Percentiles rank a stretch among this genome's conserved stretches.
Evolutionary conservation across 495 filamentous ascomycete species (phyloP).

Genomic region (Neurospora intermedia): DNA sequence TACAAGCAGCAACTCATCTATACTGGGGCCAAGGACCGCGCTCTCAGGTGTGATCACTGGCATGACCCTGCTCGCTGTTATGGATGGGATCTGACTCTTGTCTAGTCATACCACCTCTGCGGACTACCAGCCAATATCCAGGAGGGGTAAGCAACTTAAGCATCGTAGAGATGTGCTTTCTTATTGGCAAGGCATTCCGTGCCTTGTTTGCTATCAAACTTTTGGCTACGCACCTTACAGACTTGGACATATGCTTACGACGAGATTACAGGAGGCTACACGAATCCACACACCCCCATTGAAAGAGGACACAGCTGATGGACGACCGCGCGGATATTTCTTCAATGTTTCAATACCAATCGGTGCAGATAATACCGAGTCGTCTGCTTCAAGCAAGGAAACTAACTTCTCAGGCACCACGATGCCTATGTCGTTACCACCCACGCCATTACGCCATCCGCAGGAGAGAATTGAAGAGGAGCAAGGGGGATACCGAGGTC

Average conservation of each 20-base stretch:
- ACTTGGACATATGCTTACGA: not conserved
- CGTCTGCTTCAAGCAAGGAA: not conserved
- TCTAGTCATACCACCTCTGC: not conserved
- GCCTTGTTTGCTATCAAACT: conserved; percentile 17
- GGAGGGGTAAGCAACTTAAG: conserved; percentile 9
- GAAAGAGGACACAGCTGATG: conserved; percentile 17
- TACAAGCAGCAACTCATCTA: not conserved
- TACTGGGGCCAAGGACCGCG: not conserved
- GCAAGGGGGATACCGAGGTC: not conserved
- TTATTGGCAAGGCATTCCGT: not conserved
- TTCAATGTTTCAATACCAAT: conserved; percentile 27
- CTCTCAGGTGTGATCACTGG: not conserved
- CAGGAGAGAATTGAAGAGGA: not conserved
- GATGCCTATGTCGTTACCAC: not conserved
- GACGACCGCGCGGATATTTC: conserved; percentile 35
- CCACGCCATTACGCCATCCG: not conserved
- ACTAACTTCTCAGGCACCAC: not conserved
- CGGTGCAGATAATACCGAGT: not conserved
- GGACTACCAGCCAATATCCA: conserved; percentile 9
- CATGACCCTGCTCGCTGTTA: not conserved
- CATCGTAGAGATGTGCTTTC: not conserved
- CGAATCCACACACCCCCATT: conserved; percentile 39
- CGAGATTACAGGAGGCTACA: conserved; percentile 29
- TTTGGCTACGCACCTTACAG: not conserved
- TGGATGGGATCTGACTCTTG: not conserved